Evolutionary conservation across 495 filamentous ascomycete genomes (phyloP), one percentile per base, ranked within the genome.

Genomic region (Aspergillus hancockii): DNA sequence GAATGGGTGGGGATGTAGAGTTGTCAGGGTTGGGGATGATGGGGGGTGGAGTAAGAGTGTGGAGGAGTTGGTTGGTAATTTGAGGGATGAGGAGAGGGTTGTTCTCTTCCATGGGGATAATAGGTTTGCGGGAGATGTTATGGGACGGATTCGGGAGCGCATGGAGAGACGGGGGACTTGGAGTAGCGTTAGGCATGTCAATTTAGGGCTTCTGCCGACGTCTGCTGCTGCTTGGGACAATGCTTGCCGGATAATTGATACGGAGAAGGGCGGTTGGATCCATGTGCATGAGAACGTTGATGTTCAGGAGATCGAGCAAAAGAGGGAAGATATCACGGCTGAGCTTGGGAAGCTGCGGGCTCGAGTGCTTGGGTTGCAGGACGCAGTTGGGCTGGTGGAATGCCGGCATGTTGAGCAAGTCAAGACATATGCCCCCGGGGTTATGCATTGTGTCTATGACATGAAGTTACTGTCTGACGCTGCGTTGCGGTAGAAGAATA

Each of bases 401-500:
- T 84, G 89, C 60, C 81, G 85, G 58, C 88, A 94, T 74, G 82
- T 92, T 18, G 88, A 93, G 72, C 74, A 78, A 58, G 91, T 96
- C 55, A 97, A 97, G 81, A 92, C 90, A 19, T 95, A 90, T 79
- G 92, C 90, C 55, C 92, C 93, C n/a, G 91, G 88, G 3, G 88
- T 96, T 0, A 86, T 90, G 84, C 92, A 96, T 77, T 89, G 85
- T 59, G 93, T 96, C 9, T 88, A 92, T 70, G 93, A 97, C 75
- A 78, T 97, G 16, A 74, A 74, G 58, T 71, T 93, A 36, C 55
- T 52, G n/a, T 23, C 56, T 30, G 1, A 23, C 21, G 8, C 6
- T 23, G 43, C 19, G 19, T 12, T 47, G 12, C 19, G 16, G 43
- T 14, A 47, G 43, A 47, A 47, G 43, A 23, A 18, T 10, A 19